A percentile compares a stretch with the other conserved stretches of the same genome.
Conservation (phyloP, 1,284 basidiomycete genomes). For the Pterulicium gracile region DNA sequence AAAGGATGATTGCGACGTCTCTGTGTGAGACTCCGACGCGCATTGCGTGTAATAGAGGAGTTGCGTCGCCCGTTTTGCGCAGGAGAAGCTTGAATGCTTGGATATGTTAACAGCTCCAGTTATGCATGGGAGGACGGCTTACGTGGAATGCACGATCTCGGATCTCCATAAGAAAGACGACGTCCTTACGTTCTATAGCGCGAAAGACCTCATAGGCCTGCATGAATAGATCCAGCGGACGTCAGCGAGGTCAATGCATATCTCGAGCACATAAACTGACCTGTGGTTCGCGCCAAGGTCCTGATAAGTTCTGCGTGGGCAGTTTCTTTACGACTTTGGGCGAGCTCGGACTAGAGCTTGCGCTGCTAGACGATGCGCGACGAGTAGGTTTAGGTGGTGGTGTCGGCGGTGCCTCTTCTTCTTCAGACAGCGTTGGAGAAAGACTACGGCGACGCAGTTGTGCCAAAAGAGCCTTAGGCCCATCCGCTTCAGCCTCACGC, state of each 20-base stretch:
- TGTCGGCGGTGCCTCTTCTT: constrained; percentile 8
- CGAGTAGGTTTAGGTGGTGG: constrained; percentile 8
- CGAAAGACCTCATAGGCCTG: constrained; percentile 68
- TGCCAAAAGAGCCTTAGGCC: constrained; percentile 39
- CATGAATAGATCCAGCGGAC: constrained; percentile 5
- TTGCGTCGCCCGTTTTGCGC: constrained; percentile 61
- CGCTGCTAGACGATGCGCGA: constrained; percentile 18
- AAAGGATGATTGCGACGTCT: constrained; percentile 64
- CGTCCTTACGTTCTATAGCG: constrained; percentile 63
- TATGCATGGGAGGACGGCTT: constrained; percentile 15
- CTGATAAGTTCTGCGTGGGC: constrained; percentile 13
- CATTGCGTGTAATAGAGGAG: constrained; percentile 74
- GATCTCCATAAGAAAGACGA: constrained; percentile 70
- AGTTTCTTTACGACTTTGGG: constrained; percentile 11
- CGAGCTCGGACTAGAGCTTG: constrained; percentile 13
- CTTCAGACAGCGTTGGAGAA: constrained; percentile 20
- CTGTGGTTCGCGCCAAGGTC: constrained; percentile 51
- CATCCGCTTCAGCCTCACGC: constrained; percentile 50
- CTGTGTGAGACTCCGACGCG: constrained; percentile 62
- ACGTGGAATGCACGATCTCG: constrained; percentile 71
- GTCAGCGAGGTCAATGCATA: neutral
- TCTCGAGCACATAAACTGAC: constrained; percentile 24
- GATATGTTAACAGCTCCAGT: constrained; percentile 5
- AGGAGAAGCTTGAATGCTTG: constrained; percentile 44
- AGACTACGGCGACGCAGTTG: constrained; percentile 34